Evolutionary conservation across 345 rosid species (phyloP).

Genomic region (Citrus mangshanensis): DNA sequence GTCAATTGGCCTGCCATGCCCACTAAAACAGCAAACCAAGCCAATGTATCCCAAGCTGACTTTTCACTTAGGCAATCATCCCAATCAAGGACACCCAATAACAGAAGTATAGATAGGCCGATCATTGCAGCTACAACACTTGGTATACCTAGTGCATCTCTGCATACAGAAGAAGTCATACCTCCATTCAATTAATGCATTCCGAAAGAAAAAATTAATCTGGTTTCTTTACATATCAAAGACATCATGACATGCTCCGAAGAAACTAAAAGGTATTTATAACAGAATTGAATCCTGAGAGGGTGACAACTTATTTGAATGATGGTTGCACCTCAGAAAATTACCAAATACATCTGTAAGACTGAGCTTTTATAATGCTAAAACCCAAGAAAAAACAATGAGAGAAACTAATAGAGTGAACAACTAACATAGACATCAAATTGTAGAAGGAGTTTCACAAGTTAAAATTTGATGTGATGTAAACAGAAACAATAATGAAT

Average conservation of each 20-base stretch:
- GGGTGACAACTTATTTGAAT: neutral
- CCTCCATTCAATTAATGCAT: neutral
- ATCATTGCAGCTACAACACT: constrained; percentile 98
- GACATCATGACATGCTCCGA: neutral
- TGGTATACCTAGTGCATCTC: constrained; percentile 77
- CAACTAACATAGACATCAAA: no score
- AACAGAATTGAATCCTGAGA: neutral
- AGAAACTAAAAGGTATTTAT: neutral
- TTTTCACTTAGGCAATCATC: constrained; percentile 92
- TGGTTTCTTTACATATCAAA: neutral
- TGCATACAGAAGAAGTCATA: constrained; percentile 27
- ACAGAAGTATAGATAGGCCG: constrained; percentile 78
- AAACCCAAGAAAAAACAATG: no score
- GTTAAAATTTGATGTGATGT: neutral
- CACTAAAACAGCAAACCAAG: constrained; percentile 93
- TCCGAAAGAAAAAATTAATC: neutral
- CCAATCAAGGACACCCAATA: constrained; percentile 93
- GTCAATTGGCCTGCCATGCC: constrained; percentile 97
- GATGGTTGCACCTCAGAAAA: no score
- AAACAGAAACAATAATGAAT: neutral
- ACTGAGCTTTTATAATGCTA: no score
- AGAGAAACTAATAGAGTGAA: no score
- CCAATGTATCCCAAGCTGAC: constrained; percentile 96
- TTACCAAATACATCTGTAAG: no score
- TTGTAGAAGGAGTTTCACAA: neutral